Evolutionary conservation across 495 filamentous ascomycete species (phyloP).

Genomic region (Lophiostoma macrostomum): DNA sequence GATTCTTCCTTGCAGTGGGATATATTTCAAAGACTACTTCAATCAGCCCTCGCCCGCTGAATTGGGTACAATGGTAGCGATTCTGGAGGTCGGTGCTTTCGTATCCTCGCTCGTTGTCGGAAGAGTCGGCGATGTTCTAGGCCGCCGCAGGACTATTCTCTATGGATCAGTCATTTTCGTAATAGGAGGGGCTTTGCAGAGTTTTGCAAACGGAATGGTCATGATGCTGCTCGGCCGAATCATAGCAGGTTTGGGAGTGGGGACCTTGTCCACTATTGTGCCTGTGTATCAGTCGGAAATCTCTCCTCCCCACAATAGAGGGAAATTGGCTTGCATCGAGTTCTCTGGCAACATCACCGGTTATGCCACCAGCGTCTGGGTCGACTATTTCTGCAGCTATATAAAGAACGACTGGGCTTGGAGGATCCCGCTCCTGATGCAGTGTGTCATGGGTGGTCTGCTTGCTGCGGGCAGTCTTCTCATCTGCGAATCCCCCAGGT

Average conservation of each 20-base stretch:
- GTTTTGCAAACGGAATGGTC: slow-evolving; percentile 73
- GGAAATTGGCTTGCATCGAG: slow-evolving; percentile 94
- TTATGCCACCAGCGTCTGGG: slow-evolving; percentile 95
- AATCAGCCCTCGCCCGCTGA: slow-evolving; percentile 77
- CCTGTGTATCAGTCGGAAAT: slow-evolving; percentile 99
- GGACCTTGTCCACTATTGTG: slow-evolving; percentile 92
- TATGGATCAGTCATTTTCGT: slow-evolving; percentile 94
- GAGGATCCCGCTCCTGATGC: slow-evolving; percentile 87
- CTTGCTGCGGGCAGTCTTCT: slow-evolving; percentile 81
- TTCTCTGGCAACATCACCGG: slow-evolving; percentile 96
- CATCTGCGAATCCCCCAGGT: slow-evolving; percentile 96
- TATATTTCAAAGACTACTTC: slow-evolving; percentile 87
- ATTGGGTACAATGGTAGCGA: slow-evolving; percentile 94
- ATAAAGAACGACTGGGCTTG: slow-evolving; percentile 83
- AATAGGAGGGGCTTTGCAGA: slow-evolving; percentile 81
- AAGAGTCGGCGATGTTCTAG: slow-evolving; percentile 85
- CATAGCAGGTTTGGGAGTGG: slow-evolving; percentile 89
- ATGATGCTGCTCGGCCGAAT: slow-evolving; percentile 94
- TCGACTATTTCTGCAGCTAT: slow-evolving; percentile 94
- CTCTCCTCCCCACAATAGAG: slow-evolving; percentile 91
- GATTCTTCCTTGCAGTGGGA: slow-evolving; percentile 54
- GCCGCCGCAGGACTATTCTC: slow-evolving; percentile 83
- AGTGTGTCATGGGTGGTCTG: slow-evolving; percentile 87
- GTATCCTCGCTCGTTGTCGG: slow-evolving; percentile 88
- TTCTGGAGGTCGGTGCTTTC: slow-evolving; percentile 90